Conservation (phyloP, 164 flowering plant species). For the Platanus orientalis region DNA sequence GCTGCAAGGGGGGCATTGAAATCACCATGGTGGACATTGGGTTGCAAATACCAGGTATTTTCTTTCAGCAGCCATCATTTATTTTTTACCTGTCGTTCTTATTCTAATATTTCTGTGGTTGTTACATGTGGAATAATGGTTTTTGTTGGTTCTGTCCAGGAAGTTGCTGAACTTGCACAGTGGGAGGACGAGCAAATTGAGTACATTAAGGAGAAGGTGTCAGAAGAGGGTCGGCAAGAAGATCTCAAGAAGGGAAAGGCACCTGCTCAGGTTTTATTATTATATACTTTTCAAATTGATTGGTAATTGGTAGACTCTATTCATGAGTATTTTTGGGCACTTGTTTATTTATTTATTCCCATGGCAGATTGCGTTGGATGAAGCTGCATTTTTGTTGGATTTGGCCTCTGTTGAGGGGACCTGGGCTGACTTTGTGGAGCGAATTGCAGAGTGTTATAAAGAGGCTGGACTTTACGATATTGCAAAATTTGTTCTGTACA, state of each 20-base stretch:
- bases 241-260: conserved; percentile 80
- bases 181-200: conserved; percentile 95
- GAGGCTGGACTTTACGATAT: conserved; percentile 71
- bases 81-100: background rate
- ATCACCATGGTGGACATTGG: conserved; percentile 98
- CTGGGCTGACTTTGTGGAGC: conserved; percentile 62
- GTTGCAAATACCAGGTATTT: conserved; percentile 68
- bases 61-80: background rate
- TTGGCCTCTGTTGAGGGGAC: conserved; percentile 83
- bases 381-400: conserved; percentile 91
- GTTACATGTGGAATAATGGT: conserved; percentile 1
- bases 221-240: conserved; percentile 73
- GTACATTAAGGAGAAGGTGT: conserved; percentile 59
- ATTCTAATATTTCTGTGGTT: conserved; percentile 1
- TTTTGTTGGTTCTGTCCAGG: conserved; percentile 34
- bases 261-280: conserved; percentile 58
- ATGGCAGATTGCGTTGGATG: conserved; percentile 75
- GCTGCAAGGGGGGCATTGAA: conserved; percentile 89
- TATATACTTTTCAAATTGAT: background rate
- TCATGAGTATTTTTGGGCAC: background rate
- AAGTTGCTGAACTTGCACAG: conserved; percentile 77
- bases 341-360: conserved; percentile 1
- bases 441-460: conserved; percentile 70
- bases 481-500: conserved; percentile 58
- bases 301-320: background rate